Base-by-base conservation (phyloP, 257 asterid species). In the Misopates orontium region DNA sequence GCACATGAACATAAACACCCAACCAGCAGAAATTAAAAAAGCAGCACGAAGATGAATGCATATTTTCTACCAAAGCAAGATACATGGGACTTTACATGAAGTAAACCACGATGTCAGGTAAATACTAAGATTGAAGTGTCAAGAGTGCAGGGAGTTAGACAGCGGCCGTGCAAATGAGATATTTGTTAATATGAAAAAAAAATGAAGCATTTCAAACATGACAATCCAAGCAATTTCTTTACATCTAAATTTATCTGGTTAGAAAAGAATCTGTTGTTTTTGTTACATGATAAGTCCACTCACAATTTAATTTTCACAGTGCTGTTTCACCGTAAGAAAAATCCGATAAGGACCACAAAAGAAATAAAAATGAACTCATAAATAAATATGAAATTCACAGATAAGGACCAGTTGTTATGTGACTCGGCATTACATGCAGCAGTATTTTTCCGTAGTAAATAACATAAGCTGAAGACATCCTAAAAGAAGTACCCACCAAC, bases 401-500 rank as follows among this genome's bases (percentile, higher is more conserved):
- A n/a, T n/a, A n/a, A n/a, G n/a, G n/a, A n/a, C n/a, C n/a, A n/a
- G n/a, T n/a, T n/a, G n/a, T n/a, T n/a, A n/a, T n/a, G n/a, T n/a
- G n/a, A n/a, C n/a, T n/a, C n/a, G n/a, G 25, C 21, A 48, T 24
- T 31, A 60, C 60, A 50, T 19, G 14, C 57, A 66, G 39, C 44
- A 59, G 17, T 17, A 10, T 10, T 28, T 41, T 45, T 17, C 51
- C 14, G 12, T 25, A 54, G 25, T 45, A 8, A 28, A 49, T 10
- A 56, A 17, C 42, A 9, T 36, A 36, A 36, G 42, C 10, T 28
- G 36, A 28, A 28, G 36, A 28, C 36, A 28, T 28, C 7, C 36
- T 64, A 40, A 51, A 55, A 52, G 53, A 59, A 75, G 68, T 47
- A 76, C 85, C 80, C 75, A 94, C 99, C 99, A 94, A 76, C 98